Conservation (phyloP, 306 rosid genomes). For the Prunus mongolica region DNA sequence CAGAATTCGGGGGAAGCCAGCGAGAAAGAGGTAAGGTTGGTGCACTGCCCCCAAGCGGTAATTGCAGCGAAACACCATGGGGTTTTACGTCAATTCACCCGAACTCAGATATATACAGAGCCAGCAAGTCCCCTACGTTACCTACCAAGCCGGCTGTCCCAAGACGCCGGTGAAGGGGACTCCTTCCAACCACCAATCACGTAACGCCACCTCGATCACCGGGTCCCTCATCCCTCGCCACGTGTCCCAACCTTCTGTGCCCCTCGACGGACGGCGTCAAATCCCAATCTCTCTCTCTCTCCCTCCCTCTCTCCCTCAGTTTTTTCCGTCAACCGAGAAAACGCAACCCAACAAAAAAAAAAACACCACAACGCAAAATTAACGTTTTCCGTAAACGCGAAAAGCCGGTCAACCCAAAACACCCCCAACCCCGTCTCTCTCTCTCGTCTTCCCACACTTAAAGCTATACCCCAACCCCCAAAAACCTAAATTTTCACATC, state of each 20-base stretch:
- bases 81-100: conserved; percentile 37
- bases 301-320: conserved; percentile 19
- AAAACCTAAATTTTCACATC: conserved; percentile 16
- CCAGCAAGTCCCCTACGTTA: conserved; percentile 5
- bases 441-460: conserved; percentile 17
- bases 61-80: conserved; percentile 25
- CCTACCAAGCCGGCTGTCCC: conserved; percentile 47
- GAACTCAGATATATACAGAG: conserved; percentile 19
- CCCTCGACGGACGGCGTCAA: conserved; percentile 56
- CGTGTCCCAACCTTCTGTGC: conserved; percentile 33
- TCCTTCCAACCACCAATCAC: conserved; percentile 18
- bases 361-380: not conserved
- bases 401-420: conserved; percentile 56
- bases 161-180: conserved; percentile 52
- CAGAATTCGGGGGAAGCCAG: not conserved
- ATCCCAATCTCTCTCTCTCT: conserved; percentile 10
- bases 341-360: conserved; percentile 3
- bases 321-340: conserved; percentile 55
- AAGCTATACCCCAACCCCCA: not conserved
- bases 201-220: conserved; percentile 21
- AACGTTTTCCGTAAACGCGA: conserved; percentile 18
- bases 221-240: conserved; percentile 5
- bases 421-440: conserved; percentile 21
- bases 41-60: conserved; percentile 22
- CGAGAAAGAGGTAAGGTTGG: not conserved